Evolutionary conservation across 768 basidiomycete species (phyloP).

Genomic region (Gloeophyllum trabeum): DNA sequence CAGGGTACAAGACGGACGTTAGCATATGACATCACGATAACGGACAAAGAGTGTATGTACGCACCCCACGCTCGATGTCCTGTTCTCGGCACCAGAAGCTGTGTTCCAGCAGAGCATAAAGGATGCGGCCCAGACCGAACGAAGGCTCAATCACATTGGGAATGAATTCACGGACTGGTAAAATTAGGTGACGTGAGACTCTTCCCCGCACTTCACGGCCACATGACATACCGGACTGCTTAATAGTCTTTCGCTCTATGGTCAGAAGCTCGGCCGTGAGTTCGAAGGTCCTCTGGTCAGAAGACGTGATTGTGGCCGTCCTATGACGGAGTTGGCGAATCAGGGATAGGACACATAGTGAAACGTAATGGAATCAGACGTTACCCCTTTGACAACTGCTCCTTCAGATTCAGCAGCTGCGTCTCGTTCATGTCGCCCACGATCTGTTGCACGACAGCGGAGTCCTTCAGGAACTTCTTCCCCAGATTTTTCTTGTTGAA

Average conservation of each 20-base stretch:
- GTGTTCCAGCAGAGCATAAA: slow-evolving; percentile 92
- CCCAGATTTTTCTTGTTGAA: slow-evolving; percentile 86
- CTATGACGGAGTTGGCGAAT: too few relatives aligned
- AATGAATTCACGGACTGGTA: slow-evolving; percentile 90
- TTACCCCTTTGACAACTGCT: slow-evolving; percentile 66
- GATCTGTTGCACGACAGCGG: slow-evolving; percentile 48
- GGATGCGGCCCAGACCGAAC: slow-evolving; percentile 92
- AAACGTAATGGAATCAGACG: too few relatives aligned
- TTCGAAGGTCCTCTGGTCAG: slow-evolving; percentile 56
- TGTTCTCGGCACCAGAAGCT: slow-evolving; percentile 91
- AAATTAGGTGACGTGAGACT: too few relatives aligned
- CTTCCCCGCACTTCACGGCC: too few relatives aligned
- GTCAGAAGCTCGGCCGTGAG: slow-evolving; percentile 66
- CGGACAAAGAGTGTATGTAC: slow-evolving; percentile 21
- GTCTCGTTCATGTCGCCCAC: slow-evolving; percentile 61
- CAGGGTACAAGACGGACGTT: slow-evolving; percentile 1
- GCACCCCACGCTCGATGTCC: slow-evolving; percentile 80
- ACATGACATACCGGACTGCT: too few relatives aligned
- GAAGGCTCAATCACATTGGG: slow-evolving; percentile 99
- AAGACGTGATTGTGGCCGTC: slow-evolving; percentile 38
- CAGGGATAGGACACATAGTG: too few relatives aligned
- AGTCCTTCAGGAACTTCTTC: slow-evolving; percentile 80
- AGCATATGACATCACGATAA: not conserved
- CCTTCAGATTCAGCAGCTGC: slow-evolving; percentile 52
- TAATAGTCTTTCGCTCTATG: slow-evolving; percentile 77